These are phyloP conservation scores for Chaetomium cochliodes DNA, from an alignment of 495 filamentous ascomycete genomes.

Conservation along the genomic window DNA sequence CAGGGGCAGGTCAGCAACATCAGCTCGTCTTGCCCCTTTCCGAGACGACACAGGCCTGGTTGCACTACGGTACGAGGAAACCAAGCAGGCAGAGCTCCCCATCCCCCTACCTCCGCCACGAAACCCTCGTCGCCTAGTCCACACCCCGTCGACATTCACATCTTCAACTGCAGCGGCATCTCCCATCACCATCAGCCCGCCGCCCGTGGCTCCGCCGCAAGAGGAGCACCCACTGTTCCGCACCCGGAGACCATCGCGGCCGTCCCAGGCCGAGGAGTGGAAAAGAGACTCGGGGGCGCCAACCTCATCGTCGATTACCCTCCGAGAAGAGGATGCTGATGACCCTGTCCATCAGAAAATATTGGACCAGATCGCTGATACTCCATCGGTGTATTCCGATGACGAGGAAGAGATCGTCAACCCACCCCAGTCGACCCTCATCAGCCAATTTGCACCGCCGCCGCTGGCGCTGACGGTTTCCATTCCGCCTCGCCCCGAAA, in stretches of 20 bases:
- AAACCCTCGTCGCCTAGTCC: constrained; percentile 35
- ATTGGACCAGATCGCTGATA: constrained; percentile 27
- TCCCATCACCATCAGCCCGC: constrained; percentile 38
- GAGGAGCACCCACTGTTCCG: constrained; percentile 51
- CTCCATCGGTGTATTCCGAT: constrained; percentile 26
- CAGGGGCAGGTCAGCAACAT: constrained; percentile 31
- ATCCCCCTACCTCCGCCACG: constrained; percentile 52
- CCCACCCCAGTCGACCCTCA: background rate
- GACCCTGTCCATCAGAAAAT: constrained; percentile 42
- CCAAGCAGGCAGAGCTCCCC: constrained; percentile 54
- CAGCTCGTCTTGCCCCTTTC: constrained; percentile 42
- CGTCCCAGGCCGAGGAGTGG: constrained; percentile 28
- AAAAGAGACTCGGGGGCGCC: constrained; percentile 57
- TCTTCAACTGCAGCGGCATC: constrained; percentile 18
- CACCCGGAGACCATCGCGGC: constrained; percentile 29
- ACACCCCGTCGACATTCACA: constrained; percentile 28
- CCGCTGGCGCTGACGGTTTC: constrained; percentile 32
- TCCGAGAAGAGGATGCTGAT: constrained; percentile 45
- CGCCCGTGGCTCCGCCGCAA: constrained; percentile 41
- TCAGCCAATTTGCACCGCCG: constrained; percentile 25
- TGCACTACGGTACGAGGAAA: constrained; percentile 57
- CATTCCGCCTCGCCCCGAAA: constrained; percentile 10
- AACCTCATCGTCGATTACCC: constrained; percentile 49
- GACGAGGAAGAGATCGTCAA: constrained; percentile 22
- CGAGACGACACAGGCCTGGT: constrained; percentile 50